Evolutionary conservation across 208 protist genomes (phyloP), one percentile per base, ranked within the genome.

Genomic region (Trypanosoma vivax): DNA sequence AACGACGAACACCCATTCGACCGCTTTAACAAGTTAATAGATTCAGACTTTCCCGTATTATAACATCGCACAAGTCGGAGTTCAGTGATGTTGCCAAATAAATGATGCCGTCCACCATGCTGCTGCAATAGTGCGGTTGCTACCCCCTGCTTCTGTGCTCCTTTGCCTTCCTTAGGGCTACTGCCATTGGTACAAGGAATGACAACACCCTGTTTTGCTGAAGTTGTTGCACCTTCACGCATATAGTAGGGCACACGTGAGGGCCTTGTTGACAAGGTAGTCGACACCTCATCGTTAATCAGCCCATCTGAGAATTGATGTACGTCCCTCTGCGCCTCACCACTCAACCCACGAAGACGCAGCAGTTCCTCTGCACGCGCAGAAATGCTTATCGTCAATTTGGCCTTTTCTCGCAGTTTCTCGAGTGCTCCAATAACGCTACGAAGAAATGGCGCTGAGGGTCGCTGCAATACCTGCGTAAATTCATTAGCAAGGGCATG

Each of bases 401-500:
- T 52, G 14, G 33, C 28, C 25, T 40, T 60, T 1, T 53, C 35
- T 14, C 52, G 50, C 21, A 52, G 1, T 9, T 16, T n/a, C 38
- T 60, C 52, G 18, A 68, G 48, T 24, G 24, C 0, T 14, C 31
- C 45, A 43, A 68, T 18, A 45, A 56, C 28, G 18, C 14, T 30
- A 16, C 54, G 46, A 37, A 68, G 52, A 11, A 16, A 13, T 13
- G 61, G 13, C n/a, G 50, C 31, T 29, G 52, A 24, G 4, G 65
- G 57, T 33, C 70, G 50, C 34, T 64, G 56, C 10, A 61, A 31
- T 21, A 76, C 50, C 10, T 28, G 28, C 16, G 84, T 92, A 60
- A 79, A 89, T 53, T 92, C 84, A 50, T 78, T 89, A 37, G 78
- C 77, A 25, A 89, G 69, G 11, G 85, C 30, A 9, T 80, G 70